Conservation (phyloP, 768 basidiomycete genomes). For the Tylopilus cervinicoccineus region DNA sequence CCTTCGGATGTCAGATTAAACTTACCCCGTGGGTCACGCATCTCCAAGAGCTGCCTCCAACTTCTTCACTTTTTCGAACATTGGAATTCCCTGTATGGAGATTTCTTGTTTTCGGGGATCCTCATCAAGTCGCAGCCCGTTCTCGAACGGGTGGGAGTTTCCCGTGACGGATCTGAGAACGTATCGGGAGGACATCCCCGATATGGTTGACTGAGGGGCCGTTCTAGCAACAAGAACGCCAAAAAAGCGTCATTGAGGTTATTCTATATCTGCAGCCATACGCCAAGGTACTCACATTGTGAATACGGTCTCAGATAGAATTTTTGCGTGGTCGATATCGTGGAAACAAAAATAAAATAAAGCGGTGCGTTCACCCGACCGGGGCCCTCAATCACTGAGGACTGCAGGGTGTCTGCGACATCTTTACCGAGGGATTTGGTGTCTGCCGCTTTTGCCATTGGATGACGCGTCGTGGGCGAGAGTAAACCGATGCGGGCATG, state of each 20-base stretch:
- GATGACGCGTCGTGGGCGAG: background rate
- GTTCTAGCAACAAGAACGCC: conserved; percentile 12
- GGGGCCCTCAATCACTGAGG: conserved; percentile 41
- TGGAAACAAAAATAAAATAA: background rate
- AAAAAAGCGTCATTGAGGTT: too few species aligned
- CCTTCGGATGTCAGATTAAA: background rate
- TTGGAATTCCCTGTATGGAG: conserved; percentile 31
- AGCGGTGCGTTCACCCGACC: conserved; percentile 33
- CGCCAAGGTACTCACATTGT: conserved; percentile 25
- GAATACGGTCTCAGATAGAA: conserved; percentile 48
- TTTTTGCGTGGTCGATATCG: conserved; percentile 20
- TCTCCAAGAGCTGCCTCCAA: conserved; percentile 37
- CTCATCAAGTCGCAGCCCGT: conserved; percentile 41
- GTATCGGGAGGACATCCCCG: conserved; percentile 18
- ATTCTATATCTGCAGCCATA: background rate
- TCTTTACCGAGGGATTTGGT: conserved; percentile 29
- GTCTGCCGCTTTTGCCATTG: background rate
- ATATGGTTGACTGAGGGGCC: conserved; percentile 18
- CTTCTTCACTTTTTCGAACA: conserved; percentile 38
- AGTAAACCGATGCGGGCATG: background rate
- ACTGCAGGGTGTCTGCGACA: conserved; percentile 6
- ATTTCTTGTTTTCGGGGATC: conserved; percentile 42
- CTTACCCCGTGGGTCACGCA: conserved; percentile 12
- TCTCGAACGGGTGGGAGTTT: conserved; percentile 46
- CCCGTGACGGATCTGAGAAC: conserved; percentile 33